Percentiles rank a stretch among this genome's conserved stretches.
Conservation (phyloP, 495 filamentous ascomycete species). For the Hypoxylon perforatum region DNA sequence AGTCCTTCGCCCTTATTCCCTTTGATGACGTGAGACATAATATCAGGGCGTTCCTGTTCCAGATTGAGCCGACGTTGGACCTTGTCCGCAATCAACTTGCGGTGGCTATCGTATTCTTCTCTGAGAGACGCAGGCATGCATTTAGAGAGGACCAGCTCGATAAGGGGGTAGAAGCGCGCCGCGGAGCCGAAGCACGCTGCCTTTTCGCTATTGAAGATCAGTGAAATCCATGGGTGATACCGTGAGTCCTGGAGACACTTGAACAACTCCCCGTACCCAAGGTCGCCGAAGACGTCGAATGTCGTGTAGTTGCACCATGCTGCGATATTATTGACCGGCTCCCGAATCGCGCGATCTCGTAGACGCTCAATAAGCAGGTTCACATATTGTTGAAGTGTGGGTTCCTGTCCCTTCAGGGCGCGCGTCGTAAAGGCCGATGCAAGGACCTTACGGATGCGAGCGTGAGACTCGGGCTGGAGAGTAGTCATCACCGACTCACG, state of each 20-base stretch:
- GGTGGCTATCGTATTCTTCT: constrained; percentile 45
- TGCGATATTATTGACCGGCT: constrained; percentile 51
- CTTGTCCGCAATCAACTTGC: constrained; percentile 54
- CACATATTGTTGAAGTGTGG: constrained; percentile 45
- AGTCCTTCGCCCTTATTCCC: constrained; percentile 17
- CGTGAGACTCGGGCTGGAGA: constrained; percentile 45
- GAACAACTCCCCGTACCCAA: constrained; percentile 65
- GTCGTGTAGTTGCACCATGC: constrained; percentile 63
- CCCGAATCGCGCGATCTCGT: not conserved
- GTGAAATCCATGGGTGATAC: constrained; percentile 58
- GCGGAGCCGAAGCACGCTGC: constrained; percentile 42
- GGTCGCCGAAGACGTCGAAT: constrained; percentile 70
- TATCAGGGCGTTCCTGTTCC: constrained; percentile 36
- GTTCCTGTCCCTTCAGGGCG: constrained; percentile 58
- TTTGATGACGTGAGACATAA: constrained; percentile 35
- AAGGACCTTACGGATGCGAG: constrained; percentile 52
- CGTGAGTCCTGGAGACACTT: constrained; percentile 57
- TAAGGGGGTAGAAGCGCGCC: constrained; percentile 47
- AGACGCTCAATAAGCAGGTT: constrained; percentile 52
- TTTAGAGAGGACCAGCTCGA: constrained; percentile 42
- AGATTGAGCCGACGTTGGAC: constrained; percentile 51
- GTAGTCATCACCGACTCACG: constrained; percentile 33
- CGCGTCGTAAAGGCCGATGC: constrained; percentile 58
- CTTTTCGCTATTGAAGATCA: constrained; percentile 48
- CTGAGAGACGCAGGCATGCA: constrained; percentile 45